phyloP scores from a whole-genome alignment of 2,329 filamentous ascomycete species.

The Xylaria hypoxylon region DNA sequence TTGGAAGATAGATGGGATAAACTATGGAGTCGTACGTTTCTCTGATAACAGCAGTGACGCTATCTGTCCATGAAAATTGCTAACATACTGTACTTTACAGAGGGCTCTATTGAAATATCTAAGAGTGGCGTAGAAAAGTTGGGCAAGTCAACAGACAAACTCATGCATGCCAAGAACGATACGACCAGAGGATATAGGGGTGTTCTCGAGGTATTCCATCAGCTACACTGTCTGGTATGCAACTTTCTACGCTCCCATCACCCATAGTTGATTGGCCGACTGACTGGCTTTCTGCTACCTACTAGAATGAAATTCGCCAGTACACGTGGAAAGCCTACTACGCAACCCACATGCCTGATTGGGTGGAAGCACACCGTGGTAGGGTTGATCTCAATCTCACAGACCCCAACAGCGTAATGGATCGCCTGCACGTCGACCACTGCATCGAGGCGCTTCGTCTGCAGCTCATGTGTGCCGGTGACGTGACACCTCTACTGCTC shows the following conservation, averaged over 20 bases:
- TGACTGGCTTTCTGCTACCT: no score
- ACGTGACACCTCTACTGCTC: constrained; percentile 25
- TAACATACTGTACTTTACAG: no score
- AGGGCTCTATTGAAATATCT: no score
- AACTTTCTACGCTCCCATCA: neutral
- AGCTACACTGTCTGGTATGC: constrained; percentile 28
- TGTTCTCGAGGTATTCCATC: constrained; percentile 24
- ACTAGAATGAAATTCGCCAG: constrained; percentile 29
- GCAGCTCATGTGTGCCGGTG: constrained; percentile 28
- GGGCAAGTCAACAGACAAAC: constrained; percentile 1
- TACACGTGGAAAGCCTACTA: constrained; percentile 28
- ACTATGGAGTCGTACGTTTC: constrained; percentile 19
- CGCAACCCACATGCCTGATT: neutral
- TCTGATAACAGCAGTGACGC: no score
- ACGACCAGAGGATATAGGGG: constrained; percentile 7
- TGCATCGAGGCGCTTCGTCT: constrained; percentile 30
- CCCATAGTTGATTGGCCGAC: no score
- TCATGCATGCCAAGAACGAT: neutral
- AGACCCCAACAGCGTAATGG: neutral
- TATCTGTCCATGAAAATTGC: no score
- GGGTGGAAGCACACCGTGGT: neutral
- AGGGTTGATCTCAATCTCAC: constrained; percentile 20
- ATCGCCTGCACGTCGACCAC: constrained; percentile 33
- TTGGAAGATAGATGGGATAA: constrained; percentile 21
- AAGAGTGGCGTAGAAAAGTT: neutral